Evolutionary conservation across 345 rosid genomes (phyloP), one percentile per base, ranked within the genome.

Genomic region (Kandelia obovata): DNA sequence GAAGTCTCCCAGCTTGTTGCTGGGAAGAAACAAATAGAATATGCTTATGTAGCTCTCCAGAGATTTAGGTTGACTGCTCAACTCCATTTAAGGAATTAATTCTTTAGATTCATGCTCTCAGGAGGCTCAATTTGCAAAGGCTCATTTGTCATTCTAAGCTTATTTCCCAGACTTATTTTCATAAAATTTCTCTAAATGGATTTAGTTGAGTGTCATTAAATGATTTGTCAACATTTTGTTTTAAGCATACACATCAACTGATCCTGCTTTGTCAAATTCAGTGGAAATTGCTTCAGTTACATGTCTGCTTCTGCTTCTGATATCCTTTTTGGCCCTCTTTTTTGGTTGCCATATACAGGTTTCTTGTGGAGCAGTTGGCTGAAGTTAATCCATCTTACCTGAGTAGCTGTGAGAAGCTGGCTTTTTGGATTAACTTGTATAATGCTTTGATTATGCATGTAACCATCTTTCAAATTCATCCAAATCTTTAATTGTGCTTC

Each of bases 361-460:
- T 78, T 68, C 96, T 94, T 52, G 98, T 94, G 26, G 92, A 88
- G 84, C 87, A 88, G 77, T 85, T 91, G 64, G 97, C 92, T 21
- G 83, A 83, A 78, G 96, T 91, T 65, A 85, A 89, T 70, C 97
- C 97, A 31, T 80, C 86, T 75, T 86, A 74, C 77, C 62, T 91
- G 73, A 85, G 77, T 77, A 69, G 85, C 85, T 81, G 75, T 55
- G 95, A 91, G 89, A 94, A 89, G 84, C 91, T 94, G 17, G 96
- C 98, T 61, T 94, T 94, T 73, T 94, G 98, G 97, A 89, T 94
- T 78, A 94, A 94, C 75, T 81, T 94, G 74, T 94, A 91, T 71
- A 91, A 94, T 73, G 98, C 97, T 35, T 82, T 91, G 85, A 89
- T 94, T 75, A 91, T 94, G 98, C 98, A 94, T 79, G 99, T 94